A percentile compares a stretch with the other conserved stretches of the same genome.
Conservation (phyloP, 345 rosid species). For the Populus simonii region DNA sequence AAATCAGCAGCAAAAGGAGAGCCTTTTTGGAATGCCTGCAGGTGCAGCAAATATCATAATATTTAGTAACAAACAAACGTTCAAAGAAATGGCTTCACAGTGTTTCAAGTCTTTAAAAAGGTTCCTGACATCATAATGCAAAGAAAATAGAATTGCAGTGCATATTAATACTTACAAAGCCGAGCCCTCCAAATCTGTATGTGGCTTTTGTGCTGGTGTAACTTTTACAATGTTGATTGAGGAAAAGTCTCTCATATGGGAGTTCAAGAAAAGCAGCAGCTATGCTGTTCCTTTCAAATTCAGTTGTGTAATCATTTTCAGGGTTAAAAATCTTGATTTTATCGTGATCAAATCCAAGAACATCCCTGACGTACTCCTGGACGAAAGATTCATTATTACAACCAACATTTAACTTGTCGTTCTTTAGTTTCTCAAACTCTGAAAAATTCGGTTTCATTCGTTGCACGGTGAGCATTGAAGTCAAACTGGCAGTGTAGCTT, state of each 20-base stretch:
- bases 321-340: slow-evolving; percentile 17
- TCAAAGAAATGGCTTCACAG: not conserved
- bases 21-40: slow-evolving; percentile 51
- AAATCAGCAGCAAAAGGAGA: slow-evolving; percentile 44
- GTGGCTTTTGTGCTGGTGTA: slow-evolving; percentile 22
- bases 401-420: slow-evolving; percentile 38
- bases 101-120: not conserved
- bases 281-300: slow-evolving; percentile 29
- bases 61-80: not conserved
- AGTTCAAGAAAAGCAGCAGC: slow-evolving; percentile 52
- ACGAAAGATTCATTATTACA: slow-evolving; percentile 52
- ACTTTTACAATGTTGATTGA: slow-evolving; percentile 33
- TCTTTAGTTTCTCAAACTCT: slow-evolving; percentile 31
- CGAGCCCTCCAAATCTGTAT: slow-evolving; percentile 55
- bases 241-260: slow-evolving; percentile 48
- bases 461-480: slow-evolving; percentile 55
- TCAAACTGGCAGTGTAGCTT: slow-evolving; percentile 60
- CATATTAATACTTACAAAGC: slow-evolving; percentile 42
- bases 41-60: not conserved
- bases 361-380: slow-evolving; percentile 29
- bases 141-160: not conserved
- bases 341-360: slow-evolving; percentile 23
- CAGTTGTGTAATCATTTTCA: slow-evolving; percentile 23
- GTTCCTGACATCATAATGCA: not conserved
- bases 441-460: slow-evolving; percentile 33